Evolutionary conservation across 495 filamentous ascomycete genomes (phyloP), one percentile per base, ranked within the genome.

Genomic region (Aspergillus sclerotiicarbonarius): DNA sequence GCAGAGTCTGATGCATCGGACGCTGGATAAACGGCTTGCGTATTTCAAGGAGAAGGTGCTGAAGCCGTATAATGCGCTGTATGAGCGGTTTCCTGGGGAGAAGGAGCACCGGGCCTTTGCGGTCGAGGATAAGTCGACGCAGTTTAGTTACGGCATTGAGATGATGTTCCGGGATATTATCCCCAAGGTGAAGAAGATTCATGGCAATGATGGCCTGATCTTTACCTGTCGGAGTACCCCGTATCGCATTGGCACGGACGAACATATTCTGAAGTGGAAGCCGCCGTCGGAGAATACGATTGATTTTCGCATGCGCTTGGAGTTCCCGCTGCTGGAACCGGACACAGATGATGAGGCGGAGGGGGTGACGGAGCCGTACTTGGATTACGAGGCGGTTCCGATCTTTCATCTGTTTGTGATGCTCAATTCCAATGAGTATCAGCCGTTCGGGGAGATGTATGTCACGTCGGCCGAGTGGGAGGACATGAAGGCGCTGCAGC

Each of bases 241-340:
- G 1, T 98, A 98, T 76, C 84, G 85, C 61, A 87, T 87, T 54
- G 94, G 94, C 61, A 98, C 94, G 7, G 94, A 98, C 70, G 82
- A 83, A 41, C 87, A 93, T 65, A 97, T 96, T 60, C 78, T 98
- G 20, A 98, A 98, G 73, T 98, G 94, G 94, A 98, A 98, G 68
- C 90, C 92, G 1, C 87, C 87, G 5, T 73, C 87, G 25, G 94
- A 98, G 64, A 98, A 98, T 72, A 92, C 90, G 0, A 82, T 98
- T 58, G 94, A 98, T 68, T 97, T 97, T 69, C 81, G 87, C 45
- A 80, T 96, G 64, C 77, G 79, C 33, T 80, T 98, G 21, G 79
- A 84, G 39, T 98, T 96, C 66, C 90, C 90, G 0, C 53, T 78
- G 0, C 74, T 89, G 35, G 82, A 91, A 52, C 88, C 90, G 20